These are phyloP conservation scores for Fusarium falciforme DNA, from an alignment of 2,329 filamentous ascomycete genomes.

Conservation along the genomic window DNA sequence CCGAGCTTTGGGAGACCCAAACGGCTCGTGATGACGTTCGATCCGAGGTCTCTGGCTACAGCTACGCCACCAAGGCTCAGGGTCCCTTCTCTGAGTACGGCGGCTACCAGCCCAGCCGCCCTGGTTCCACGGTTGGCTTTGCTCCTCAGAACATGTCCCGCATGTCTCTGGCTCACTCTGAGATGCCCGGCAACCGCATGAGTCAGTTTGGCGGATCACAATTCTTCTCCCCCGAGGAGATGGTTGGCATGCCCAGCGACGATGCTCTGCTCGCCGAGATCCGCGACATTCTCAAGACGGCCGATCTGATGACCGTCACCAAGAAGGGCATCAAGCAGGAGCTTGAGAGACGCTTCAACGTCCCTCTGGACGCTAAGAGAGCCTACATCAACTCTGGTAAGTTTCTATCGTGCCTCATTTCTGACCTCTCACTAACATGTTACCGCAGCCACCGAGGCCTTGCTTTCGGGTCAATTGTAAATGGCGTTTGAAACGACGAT, in stretches of 20 bases:
- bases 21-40: slow-evolving; percentile 83
- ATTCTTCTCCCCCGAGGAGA: slow-evolving; percentile 72
- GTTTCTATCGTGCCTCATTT: neutral
- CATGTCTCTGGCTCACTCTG: slow-evolving; percentile 83
- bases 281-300: slow-evolving; percentile 88
- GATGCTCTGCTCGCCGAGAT: slow-evolving; percentile 94
- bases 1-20: slow-evolving; percentile 96
- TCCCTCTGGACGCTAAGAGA: slow-evolving; percentile 86
- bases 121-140: slow-evolving; percentile 65
- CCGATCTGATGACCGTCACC: slow-evolving; percentile 96
- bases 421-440: slow-evolving; percentile 27
- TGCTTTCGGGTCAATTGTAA: slow-evolving; percentile 81
- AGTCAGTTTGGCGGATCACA: slow-evolving; percentile 72
- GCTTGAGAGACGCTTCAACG: slow-evolving; percentile 89
- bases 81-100: slow-evolving; percentile 77
- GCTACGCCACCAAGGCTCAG: slow-evolving; percentile 88
- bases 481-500: slow-evolving; percentile 26
- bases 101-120: slow-evolving; percentile 68
- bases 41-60: slow-evolving; percentile 92
- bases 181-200: slow-evolving; percentile 69
- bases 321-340: slow-evolving; percentile 98
- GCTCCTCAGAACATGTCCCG: slow-evolving; percentile 66
- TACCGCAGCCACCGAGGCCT: slow-evolving; percentile 76
- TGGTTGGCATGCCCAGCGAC: slow-evolving; percentile 83
- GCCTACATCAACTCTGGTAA: slow-evolving; percentile 94